Base-by-base conservation (phyloP, 768 basidiomycete genomes). In the Lactifluus rugatus region DNA sequence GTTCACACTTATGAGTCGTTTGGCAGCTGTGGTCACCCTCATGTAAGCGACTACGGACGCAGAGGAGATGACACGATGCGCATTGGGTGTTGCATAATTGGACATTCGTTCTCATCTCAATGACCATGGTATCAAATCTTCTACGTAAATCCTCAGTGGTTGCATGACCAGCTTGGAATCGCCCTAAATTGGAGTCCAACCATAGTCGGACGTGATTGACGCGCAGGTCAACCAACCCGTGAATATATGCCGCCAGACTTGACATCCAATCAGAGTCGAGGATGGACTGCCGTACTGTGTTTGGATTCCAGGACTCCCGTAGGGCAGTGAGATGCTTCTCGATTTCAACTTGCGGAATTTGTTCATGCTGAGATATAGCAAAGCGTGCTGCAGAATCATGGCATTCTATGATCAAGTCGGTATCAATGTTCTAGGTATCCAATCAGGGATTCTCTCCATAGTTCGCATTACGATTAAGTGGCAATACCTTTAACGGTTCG, bases 61-160 rank as follows among this genome's bases (percentile, higher is more conserved):
- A 85, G 17, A 68, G 60, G 5, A 84, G 69, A 46, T 78, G 73
- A 65, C 84, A 85, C 1, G 54, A 54, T 0, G 61, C 58, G 60
- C 84, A 85, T 46, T 73, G 69, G 57, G 74, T 63, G 48, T 71
- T 72, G 65, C 84, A 85, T 1, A 83, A 64, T 56, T 80, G 75
- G 2, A 80, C 67, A 47, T 70, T 75, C 1, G 72, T 67, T 54
- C 69, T 74, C 58, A 84, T 62, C 46, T 79, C 79, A 2, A 82
- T 74, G 4, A 70, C 67, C 1, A 72, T 62, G 19, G 51, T 70
- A 16, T 79, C 75, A 52, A 81, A 75, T 3, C 68, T 62, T 52
- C 81, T 72, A 17, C 72, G 72, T 21, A 85, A 58, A 3, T 71
- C 70, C 36, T 75, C 75, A 5, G 82, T 73, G 41, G 73, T 69